Evolutionary conservation across 2,329 filamentous ascomycete genomes (phyloP).

Genomic region (Macrophomina tecta): DNA sequence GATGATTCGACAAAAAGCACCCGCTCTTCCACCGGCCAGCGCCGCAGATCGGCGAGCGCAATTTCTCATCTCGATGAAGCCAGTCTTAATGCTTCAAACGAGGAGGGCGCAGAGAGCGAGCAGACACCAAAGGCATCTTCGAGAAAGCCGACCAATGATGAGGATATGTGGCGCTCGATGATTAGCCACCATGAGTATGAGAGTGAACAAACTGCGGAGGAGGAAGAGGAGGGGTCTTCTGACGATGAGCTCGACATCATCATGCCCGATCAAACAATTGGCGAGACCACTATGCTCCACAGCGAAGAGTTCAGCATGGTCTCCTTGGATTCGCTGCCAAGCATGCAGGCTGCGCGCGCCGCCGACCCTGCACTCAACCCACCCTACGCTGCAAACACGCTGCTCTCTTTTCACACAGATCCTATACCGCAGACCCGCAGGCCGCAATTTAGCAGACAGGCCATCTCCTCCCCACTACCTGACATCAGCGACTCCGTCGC

Average conservation of each 20-base stretch:
- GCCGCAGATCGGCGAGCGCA: not conserved
- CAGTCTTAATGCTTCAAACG: not conserved
- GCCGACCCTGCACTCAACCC: constrained; percentile 27
- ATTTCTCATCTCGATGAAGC: not conserved
- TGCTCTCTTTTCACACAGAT: constrained; percentile 12
- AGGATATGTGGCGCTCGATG: constrained; percentile 27
- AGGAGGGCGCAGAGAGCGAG: not conserved
- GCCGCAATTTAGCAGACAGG: not conserved
- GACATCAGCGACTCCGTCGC: constrained; percentile 20
- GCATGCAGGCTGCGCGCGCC: constrained; percentile 35
- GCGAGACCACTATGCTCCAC: constrained; percentile 54
- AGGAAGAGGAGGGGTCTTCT: constrained; percentile 16
- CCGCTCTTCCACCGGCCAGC: not conserved
- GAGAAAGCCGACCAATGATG: not conserved
- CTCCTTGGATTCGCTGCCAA: constrained; percentile 54
- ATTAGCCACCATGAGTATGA: constrained; percentile 19
- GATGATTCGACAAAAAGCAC: not conserved
- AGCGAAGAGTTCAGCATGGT: constrained; percentile 60
- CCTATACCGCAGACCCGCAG: constrained; percentile 2
- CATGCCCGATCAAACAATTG: constrained; percentile 32
- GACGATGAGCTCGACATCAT: constrained; percentile 23
- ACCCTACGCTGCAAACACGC: not conserved
- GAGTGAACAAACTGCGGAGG: constrained; percentile 11
- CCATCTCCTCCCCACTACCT: constrained; percentile 12
- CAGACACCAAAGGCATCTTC: constrained; percentile 10